Base-by-base conservation (phyloP, 1,139 yeast species). In the Eremothecium sinecaudum region DNA sequence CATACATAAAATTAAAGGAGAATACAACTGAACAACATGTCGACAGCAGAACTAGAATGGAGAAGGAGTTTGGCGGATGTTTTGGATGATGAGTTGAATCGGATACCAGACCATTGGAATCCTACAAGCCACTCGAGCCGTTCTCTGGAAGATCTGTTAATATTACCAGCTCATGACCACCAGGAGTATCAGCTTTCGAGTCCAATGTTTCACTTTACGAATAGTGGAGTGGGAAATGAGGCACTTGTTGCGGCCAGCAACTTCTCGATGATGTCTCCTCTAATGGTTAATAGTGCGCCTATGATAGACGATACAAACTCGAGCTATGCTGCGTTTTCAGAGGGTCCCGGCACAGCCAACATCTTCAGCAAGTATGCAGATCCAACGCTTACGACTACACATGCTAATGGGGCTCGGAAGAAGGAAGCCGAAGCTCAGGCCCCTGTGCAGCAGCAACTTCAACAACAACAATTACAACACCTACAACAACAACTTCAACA, bases 51-150 rank as follows among this genome's bases (percentile, higher is more conserved):
- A 35, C 38, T 53, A 26, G 39, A 46, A 16, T 38, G 50, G 34
- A 42, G 73, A 53, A 67, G 78, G 49, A 64, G 79, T 13, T 53
- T 72, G 40, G 70, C 75, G 22, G 80, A 73, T 45, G 68, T 73
- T 27, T 64, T 73, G 63, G 82, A 75, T 41, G 86, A 78, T 44
- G 84, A 78, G 49, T 58, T 77, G 37, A 33, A 32, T 44, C 55
- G 24, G 13, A 33, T 34, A 27, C 42, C 30, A 31, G 30, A 38
- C 33, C 17, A 29, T 18, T 24, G 37, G 38, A 31, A 35, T 7
- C 5, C 30, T 14, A 17, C 21, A 5, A 27, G 30, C 14, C 30
- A 27, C 14, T 16, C 30, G 34, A 21, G 31, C 36, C 15, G 39
- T 36, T 40, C 45, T 28, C 19, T 44, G 35, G 40, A 45, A 37